Evolutionary conservation across 78 protist species (phyloP).

Genomic region (Planoprotostelium fungivorum): DNA sequence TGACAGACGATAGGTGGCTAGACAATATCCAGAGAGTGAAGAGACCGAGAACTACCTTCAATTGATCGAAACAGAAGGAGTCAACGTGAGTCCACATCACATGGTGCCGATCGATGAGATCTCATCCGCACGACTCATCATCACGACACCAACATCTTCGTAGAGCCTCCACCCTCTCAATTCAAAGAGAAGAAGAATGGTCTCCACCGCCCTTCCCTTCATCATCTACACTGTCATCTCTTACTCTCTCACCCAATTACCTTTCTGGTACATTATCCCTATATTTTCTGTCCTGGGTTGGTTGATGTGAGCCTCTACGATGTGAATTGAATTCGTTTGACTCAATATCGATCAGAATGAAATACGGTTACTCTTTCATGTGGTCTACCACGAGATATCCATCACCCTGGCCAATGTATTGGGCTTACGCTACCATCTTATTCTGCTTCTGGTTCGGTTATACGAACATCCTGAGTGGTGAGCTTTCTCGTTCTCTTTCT

Average conservation of each 20-base stretch:
- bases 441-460: too few relatives aligned
- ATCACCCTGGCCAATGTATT: background rate
- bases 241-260: background rate
- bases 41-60: background rate
- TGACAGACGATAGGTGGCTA: background rate
- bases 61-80: background rate
- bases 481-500: too few relatives aligned
- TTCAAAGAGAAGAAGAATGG: background rate
- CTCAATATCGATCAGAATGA: too few relatives aligned
- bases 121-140: too few relatives aligned
- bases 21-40: background rate
- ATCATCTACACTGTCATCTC: background rate
- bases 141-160: too few relatives aligned
- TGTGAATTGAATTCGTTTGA: too few relatives aligned
- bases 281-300: background rate
- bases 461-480: too few relatives aligned
- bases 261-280: background rate
- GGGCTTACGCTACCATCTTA: background rate
- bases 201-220: background rate
- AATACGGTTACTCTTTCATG: background rate
- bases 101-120: background rate
- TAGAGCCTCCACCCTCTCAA: background rate
- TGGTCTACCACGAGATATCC: background rate
- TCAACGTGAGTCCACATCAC: background rate
- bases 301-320: background rate